Conservation (phyloP, 176 grass and related monocot genomes). For the Cenchrus americanus region DNA sequence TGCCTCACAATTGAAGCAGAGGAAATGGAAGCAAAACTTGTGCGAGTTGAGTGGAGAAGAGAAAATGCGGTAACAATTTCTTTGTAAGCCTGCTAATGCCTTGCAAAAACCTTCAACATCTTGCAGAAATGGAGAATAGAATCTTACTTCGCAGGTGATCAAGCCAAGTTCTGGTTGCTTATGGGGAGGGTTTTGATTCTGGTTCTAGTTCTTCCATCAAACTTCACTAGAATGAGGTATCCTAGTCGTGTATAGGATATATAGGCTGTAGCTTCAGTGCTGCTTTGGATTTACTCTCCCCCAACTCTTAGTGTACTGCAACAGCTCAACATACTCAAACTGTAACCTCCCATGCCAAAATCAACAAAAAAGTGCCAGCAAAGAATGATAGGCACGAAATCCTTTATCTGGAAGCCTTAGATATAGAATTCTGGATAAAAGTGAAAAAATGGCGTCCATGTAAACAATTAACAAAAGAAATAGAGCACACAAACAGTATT, state of each 20-base stretch:
- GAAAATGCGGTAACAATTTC: neutral
- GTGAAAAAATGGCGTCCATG: neutral
- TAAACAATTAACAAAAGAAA: neutral
- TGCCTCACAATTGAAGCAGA: neutral
- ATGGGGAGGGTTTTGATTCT: neutral
- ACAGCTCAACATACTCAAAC: neutral
- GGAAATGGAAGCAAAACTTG: neutral
- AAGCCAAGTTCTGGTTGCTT: neutral
- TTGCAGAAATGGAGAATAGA: neutral
- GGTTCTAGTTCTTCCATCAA: slow-evolving; percentile 4
- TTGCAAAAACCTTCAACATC: neutral
- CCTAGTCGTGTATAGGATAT: neutral
- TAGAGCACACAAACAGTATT: neutral
- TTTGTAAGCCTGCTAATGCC: neutral
- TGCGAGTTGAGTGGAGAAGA: neutral
- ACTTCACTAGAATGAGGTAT: slow-evolving; percentile 6
- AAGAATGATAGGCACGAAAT: neutral
- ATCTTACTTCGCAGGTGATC: neutral
- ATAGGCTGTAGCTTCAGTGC: neutral
- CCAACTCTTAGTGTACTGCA: neutral
- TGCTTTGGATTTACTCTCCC: neutral
- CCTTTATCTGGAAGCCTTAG: neutral
- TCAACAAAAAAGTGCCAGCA: slow-evolving; percentile 1
- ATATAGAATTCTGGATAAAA: neutral
- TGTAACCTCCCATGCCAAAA: neutral